Evolutionary conservation across 2,329 filamentous ascomycete species (phyloP), one percentile per base, ranked within the genome.

Genomic region (Geosmithia morbida): DNA sequence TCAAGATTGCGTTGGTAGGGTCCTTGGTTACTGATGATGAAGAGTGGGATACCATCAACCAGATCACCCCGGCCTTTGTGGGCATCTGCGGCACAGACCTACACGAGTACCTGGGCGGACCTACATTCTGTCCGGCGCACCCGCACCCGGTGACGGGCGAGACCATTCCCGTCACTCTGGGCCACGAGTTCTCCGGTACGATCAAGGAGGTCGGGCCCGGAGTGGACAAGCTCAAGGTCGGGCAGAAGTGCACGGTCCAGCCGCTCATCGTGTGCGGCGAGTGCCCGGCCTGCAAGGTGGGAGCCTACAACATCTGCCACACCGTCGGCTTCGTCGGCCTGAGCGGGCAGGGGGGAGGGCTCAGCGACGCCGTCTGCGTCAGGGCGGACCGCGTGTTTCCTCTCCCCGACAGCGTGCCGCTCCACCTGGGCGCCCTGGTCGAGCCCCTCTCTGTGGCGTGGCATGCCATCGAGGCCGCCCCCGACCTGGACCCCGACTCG

Each of bases 141-240:
- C 74, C 77, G 1, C 79, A 83, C 54, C 70, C 70, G 2, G 59
- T 82, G 18, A 83, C 78, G 0, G 64, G 69, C 29, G 74, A 75
- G 48, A 66, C 64, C 1, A 67, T 77, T 33, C 80, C 79, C 3
- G 67, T 82, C 8, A 78, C 70, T 0, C 64, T 83, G 11, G 80
- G 81, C 22, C 80, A 84, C 55, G 81, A 84, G 56, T 79, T 83
- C 59, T 74, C 71, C 3, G 80, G 79, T 10, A 68, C 70, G 2
- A 64, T 84, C 30, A 66, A 70, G 11, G 75, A 80, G 52, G 61
- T 83, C 16, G 79, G 79, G 0, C 55, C 64, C 0, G 67, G 62
- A 1, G 70, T 78, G 2, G 59, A 55, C 0, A 57, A 57, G 8
- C 61, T 81, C 44, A 63, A 68, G 42, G 57, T 72, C 1, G 79